Evolutionary conservation across 805 yeast species (phyloP).

Genomic region (Saccharomycopsis amapae): DNA sequence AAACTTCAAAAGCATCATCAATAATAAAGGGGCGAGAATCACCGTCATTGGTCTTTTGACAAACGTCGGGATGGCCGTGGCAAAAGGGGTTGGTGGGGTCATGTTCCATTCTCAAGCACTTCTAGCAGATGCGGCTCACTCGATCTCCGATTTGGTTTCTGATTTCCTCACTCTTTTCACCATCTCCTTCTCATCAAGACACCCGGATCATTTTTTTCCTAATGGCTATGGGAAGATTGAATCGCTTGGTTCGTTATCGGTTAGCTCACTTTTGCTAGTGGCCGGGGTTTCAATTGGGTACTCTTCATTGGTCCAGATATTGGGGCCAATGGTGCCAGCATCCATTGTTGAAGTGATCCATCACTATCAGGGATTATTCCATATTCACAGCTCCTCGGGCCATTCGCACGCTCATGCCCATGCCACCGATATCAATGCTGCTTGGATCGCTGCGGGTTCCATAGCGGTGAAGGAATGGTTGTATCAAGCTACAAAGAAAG

Average conservation of each 20-base stretch:
- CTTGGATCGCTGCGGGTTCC: slow-evolving; percentile 91
- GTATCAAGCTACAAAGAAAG: slow-evolving; percentile 70
- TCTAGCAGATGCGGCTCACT: slow-evolving; percentile 91
- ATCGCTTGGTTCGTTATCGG: slow-evolving; percentile 85
- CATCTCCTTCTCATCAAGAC: slow-evolving; percentile 63
- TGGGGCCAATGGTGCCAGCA: slow-evolving; percentile 62
- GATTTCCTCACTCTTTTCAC: slow-evolving; percentile 87
- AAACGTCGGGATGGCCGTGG: slow-evolving; percentile 77
- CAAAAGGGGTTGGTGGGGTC: slow-evolving; percentile 85
- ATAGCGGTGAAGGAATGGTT: slow-evolving; percentile 84
- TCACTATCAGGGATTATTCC: slow-evolving; percentile 20
- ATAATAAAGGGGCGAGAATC: slow-evolving; percentile 82
- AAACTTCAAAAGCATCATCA: slow-evolving; percentile 11
- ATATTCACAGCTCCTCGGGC: slow-evolving; percentile 18
- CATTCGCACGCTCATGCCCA: slow-evolving; percentile 32
- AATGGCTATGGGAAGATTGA: slow-evolving; percentile 91
- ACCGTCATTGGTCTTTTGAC: slow-evolving; percentile 87
- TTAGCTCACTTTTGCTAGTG: slow-evolving; percentile 69
- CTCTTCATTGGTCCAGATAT: slow-evolving; percentile 63
- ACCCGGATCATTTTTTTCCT: slow-evolving; percentile 60
- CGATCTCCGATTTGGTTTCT: slow-evolving; percentile 81
- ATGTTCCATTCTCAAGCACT: slow-evolving; percentile 92
- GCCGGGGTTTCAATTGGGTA: slow-evolving; percentile 92
- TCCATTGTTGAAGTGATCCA: slow-evolving; percentile 42
- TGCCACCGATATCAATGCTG: slow-evolving; percentile 75